Evolutionary conservation across 257 asterid species (phyloP), one percentile per base, ranked within the genome.

Genomic region (Plantago major): DNA sequence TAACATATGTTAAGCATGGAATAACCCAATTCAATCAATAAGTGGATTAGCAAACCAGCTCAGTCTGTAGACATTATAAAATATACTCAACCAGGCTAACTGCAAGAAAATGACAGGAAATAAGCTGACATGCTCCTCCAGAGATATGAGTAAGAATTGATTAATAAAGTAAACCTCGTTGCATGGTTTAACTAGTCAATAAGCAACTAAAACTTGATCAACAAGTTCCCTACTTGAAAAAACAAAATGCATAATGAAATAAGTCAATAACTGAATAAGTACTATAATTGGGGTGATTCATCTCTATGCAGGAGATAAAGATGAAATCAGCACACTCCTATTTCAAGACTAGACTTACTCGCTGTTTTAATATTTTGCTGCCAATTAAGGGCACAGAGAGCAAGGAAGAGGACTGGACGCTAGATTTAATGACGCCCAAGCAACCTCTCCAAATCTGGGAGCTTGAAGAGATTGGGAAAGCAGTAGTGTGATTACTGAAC

Each of bases 391-490:
- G 99, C 79, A 86, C 74, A 55, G 81, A 70, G 62, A 84, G 84
- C 45, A 73, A 46, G 26, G 82, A 80, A 71, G 99, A 86, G 56
- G 95, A 92, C 68, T 75, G 88, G 43, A 75, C 74, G 81, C 81
- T 77, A 33, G 89, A 81, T 85, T 87, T 88, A 22, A 86, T 83
- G n/a, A 61, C 94, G 90, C 55, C 96, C 99, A 53, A 86, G 93
- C 66, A 92, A 70, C 77, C 97, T 80, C 74, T 89, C 97, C 70
- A 89, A 66, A 74, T 92, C 99, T 43, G 97, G 97, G 68, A 92
- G 76, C 83, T 84, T 89, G 91, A 71, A 92, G 89, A 55, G 67
- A 77, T 73, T 78, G 94, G 57, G 84, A 81, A 65, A 78, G 62
- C 58, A 50, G 71, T 65, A 73, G 63, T 77, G 67, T 71, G 47